Evolutionary conservation across 192 early-diverging fungal species (phyloP).

Genomic region (Dissophora globulifera): DNA sequence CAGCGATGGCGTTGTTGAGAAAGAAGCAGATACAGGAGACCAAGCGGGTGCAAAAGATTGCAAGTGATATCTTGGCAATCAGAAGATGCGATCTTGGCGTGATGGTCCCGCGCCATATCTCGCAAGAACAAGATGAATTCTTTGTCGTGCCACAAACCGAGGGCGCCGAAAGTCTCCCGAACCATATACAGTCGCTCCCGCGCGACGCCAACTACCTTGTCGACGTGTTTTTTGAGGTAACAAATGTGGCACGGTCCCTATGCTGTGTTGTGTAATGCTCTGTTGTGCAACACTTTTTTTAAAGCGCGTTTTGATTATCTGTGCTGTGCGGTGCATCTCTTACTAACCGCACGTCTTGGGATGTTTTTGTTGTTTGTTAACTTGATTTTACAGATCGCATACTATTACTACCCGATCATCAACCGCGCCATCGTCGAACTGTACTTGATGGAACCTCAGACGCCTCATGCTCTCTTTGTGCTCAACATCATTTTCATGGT

Average conservation of each 20-base stretch:
- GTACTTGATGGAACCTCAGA: conserved; percentile 29
- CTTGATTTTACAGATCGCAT: conserved; percentile 5
- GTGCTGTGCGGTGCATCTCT: no score
- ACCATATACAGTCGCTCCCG: neutral
- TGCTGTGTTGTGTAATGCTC: no score
- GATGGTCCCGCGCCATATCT: conserved; percentile 23
- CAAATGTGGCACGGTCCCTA: no score
- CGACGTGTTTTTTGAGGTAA: conserved; percentile 36
- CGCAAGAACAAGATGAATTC: conserved; percentile 28
- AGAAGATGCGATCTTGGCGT: conserved; percentile 17
- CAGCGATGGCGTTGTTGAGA: no score
- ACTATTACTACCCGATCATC: conserved; percentile 32
- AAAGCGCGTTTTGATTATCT: no score
- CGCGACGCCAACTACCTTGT: conserved; percentile 24
- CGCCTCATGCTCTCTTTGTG: conserved; percentile 15
- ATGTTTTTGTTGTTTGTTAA: conserved; percentile 1
- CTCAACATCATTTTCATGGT: conserved; percentile 38
- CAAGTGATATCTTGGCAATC: conserved; percentile 21
- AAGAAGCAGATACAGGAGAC: neutral
- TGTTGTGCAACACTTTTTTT: no score
- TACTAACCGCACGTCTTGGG: no score
- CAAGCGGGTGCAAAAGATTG: conserved; percentile 22
- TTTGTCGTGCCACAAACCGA: conserved; percentile 12
- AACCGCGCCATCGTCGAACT: conserved; percentile 22
- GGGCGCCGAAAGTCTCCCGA: no score